Conservation (phyloP, 192 early-diverging fungal genomes). For the Powellomyces hirtus region DNA sequence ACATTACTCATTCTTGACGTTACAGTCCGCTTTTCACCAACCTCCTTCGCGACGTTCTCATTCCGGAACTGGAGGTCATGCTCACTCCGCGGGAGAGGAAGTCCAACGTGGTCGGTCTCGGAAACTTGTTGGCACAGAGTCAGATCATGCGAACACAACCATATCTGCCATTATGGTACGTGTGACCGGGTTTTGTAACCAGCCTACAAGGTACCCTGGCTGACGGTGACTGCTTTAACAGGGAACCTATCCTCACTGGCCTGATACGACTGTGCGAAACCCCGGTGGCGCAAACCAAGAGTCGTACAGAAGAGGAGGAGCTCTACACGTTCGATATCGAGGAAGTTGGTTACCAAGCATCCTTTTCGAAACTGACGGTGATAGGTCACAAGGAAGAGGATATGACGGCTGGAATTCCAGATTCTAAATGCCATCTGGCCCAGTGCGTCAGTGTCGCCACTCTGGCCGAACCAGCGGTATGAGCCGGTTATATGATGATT, state of each 20-base stretch:
- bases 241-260: slow-evolving; percentile 51
- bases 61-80: slow-evolving; percentile 64
- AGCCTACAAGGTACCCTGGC: no score
- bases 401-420: slow-evolving; percentile 54
- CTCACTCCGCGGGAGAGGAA: slow-evolving; percentile 59
- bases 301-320: slow-evolving; percentile 32
- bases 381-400: slow-evolving; percentile 64
- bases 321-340: slow-evolving; percentile 66
- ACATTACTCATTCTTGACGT: slow-evolving; percentile 22
- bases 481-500: background rate
- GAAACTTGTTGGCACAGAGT: slow-evolving; percentile 58
- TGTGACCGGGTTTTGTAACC: background rate
- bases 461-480: background rate
- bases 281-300: slow-evolving; percentile 42
- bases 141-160: slow-evolving; percentile 29
- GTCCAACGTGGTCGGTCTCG: slow-evolving; percentile 61
- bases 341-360: slow-evolving; percentile 79
- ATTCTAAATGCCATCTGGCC: background rate
- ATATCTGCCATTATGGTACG: slow-evolving; percentile 10
- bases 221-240: no score
- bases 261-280: slow-evolving; percentile 60
- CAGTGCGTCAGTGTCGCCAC: background rate
- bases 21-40: slow-evolving; percentile 58
- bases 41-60: slow-evolving; percentile 59
- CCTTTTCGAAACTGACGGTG: slow-evolving; percentile 75